Evolutionary conservation across 1,284 basidiomycete genomes (phyloP).

Genomic region (Puccinia novopanici): DNA sequence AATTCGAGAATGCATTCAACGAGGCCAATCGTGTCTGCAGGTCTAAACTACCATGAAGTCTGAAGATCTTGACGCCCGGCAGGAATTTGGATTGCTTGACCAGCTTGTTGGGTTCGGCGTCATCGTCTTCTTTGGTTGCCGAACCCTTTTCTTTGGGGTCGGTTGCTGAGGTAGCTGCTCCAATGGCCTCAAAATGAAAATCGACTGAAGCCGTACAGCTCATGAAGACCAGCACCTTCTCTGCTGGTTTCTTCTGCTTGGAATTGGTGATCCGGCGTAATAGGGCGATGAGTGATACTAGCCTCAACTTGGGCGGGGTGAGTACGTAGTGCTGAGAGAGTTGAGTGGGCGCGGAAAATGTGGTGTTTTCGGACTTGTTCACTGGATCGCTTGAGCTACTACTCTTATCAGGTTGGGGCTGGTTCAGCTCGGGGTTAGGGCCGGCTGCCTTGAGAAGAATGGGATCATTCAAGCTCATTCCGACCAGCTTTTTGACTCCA

Average conservation of each 20-base stretch:
- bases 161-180: slow-evolving; percentile 60
- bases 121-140: slow-evolving; percentile 58
- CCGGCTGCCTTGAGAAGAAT: slow-evolving; percentile 60
- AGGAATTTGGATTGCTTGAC: slow-evolving; percentile 73
- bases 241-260: slow-evolving; percentile 61
- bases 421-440: neutral
- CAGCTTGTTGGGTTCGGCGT: slow-evolving; percentile 56
- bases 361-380: slow-evolving; percentile 60
- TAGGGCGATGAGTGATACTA: slow-evolving; percentile 86
- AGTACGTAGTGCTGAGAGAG: slow-evolving; percentile 89
- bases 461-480: slow-evolving; percentile 69
- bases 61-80: slow-evolving; percentile 77
- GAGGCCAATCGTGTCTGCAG: slow-evolving; percentile 78
- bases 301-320: slow-evolving; percentile 86
- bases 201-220: slow-evolving; percentile 97
- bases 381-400: slow-evolving; percentile 29
- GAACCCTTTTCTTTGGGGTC: slow-evolving; percentile 51
- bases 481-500: slow-evolving; percentile 89
- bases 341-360: slow-evolving; percentile 91
- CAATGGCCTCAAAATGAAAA: slow-evolving; percentile 89
- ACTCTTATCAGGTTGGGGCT: neutral
- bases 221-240: slow-evolving; percentile 84
- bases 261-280: slow-evolving; percentile 63
- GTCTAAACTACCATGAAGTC: slow-evolving; percentile 91
- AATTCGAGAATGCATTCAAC: slow-evolving; percentile 69